A percentile compares a stretch with the other conserved stretches of the same genome.
Evolutionary conservation across 306 rosid species (phyloP).

Genomic region (Glycine tomentella): DNA sequence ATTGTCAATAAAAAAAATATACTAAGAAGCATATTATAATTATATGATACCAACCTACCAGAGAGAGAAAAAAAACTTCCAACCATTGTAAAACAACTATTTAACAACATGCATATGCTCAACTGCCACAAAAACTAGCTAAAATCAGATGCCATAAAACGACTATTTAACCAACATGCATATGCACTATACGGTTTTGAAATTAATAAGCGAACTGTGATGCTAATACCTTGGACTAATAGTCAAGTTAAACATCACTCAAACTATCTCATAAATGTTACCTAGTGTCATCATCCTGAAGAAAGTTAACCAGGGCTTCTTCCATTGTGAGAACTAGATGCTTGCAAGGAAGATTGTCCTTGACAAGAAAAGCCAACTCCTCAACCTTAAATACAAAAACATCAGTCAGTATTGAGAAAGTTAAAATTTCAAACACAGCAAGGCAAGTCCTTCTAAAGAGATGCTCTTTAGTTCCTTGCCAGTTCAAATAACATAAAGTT

Average conservation of each 20-base stretch:
- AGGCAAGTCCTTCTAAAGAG: background rate
- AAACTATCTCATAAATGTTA: slow-evolving; percentile 48
- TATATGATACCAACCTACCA: background rate
- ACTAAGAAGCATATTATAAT: slow-evolving; percentile 24
- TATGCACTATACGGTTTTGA: slow-evolving; percentile 5
- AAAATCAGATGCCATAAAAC: background rate
- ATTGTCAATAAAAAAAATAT: slow-evolving; percentile 52
- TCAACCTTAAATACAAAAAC: slow-evolving; percentile 71
- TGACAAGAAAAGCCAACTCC: slow-evolving; percentile 94
- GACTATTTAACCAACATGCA: slow-evolving; percentile 19
- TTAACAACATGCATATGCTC: slow-evolving; percentile 6
- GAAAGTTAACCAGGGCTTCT: slow-evolving; percentile 78
- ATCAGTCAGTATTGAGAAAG: background rate
- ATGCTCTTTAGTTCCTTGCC: background rate
- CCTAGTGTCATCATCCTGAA: slow-evolving; percentile 84
- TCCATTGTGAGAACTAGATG: slow-evolving; percentile 96
- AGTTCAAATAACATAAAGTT: slow-evolving; percentile 19
- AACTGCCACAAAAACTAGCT: slow-evolving; percentile 25
- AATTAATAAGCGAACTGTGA: slow-evolving; percentile 12
- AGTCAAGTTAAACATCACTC: slow-evolving; percentile 16
- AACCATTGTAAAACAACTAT: slow-evolving; percentile 20
- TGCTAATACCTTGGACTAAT: slow-evolving; percentile 9
- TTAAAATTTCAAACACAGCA: slow-evolving; percentile 33
- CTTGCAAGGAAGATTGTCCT: slow-evolving; percentile 96
- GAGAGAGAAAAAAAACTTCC: background rate